Evolutionary conservation across 2,329 filamentous ascomycete genomes (phyloP), one percentile per base, ranked within the genome.

Genomic region (Eutypa lata): DNA sequence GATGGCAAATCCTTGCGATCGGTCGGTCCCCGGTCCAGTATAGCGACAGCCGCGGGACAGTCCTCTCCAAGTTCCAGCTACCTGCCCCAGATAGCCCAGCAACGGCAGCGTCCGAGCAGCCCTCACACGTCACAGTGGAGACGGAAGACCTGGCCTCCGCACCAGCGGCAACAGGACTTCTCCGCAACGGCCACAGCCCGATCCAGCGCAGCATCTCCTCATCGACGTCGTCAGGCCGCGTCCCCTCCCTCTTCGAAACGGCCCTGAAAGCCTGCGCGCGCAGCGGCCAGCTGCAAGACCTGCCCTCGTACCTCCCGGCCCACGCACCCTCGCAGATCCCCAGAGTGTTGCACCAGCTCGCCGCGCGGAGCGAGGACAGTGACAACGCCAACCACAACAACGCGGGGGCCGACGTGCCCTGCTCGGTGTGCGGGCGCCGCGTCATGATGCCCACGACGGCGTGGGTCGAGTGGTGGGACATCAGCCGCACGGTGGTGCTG

Each of bases 391-490:
- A n/a, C n/a, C n/a, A n/a, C n/a, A n/a, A n/a, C n/a, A n/a, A n/a
- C n/a, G n/a, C 31, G 31, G 31, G 8, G 16, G 82, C 82, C 4
- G 78, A 78, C 1, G 61, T 77, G 26, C 61, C 62, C 2, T 87
- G 84, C 59, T 78, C 79, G 1, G 69, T 74, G 0, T 87, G 84
- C 61, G 59, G 67, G 22, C 74, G 75, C 26, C 62, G 65, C 8
- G 75, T 80, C 3, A 69, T 83, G 7, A 70, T 80, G 21, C 79
- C 83, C 2, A 67, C 76, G 3, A 71, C 78, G 0, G 76, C 83
- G 61, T 87, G 84, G 84, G 68, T 87, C 7, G 84, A 87, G 61
- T 87, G 84, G 80, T 82, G 79, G 65, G 73, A 79, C 53, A 60
- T 77, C 31, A 26, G n/a, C 21, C 42, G 42, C 22, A 45, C 38